Evolutionary conservation across 257 asterid species (phyloP).

Genomic region (Rubia yunnanensis): DNA sequence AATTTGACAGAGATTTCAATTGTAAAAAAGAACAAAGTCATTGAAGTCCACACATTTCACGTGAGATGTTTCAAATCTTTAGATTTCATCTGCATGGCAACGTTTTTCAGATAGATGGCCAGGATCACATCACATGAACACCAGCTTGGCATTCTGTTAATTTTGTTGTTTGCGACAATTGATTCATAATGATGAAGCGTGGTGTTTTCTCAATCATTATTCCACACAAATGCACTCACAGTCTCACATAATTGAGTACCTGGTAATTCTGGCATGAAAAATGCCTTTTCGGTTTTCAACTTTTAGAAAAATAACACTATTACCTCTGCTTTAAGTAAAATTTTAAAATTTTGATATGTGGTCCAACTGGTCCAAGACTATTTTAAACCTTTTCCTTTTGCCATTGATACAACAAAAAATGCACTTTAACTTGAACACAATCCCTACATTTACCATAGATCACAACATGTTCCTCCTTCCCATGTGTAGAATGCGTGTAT

Average conservation of each 20-base stretch:
- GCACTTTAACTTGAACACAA: not conserved
- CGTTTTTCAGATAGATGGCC: not conserved
- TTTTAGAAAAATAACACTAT: not conserved
- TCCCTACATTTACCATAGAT: not conserved
- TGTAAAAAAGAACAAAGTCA: not conserved
- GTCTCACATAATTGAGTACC: no score
- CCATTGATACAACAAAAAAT: not conserved
- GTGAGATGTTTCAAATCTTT: not conserved
- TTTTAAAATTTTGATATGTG: not conserved
- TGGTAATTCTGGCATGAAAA: no score
- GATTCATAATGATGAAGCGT: constrained; percentile 10
- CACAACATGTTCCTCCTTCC: no score
- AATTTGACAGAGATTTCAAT: not conserved
- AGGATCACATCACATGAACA: not conserved
- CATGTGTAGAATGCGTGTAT: no score
- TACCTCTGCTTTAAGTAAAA: not conserved
- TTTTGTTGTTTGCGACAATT: not conserved
- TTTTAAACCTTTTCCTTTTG: not conserved
- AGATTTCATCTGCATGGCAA: not conserved
- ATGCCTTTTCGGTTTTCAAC: not conserved
- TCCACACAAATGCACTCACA: not conserved
- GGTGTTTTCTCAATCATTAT: not conserved
- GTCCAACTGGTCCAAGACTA: not conserved
- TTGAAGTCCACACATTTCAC: not conserved
- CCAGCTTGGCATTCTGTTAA: not conserved